These are phyloP conservation scores for Mycotypha africana DNA, from an alignment of 371 early-diverging fungal genomes.

Conservation along the genomic window DNA sequence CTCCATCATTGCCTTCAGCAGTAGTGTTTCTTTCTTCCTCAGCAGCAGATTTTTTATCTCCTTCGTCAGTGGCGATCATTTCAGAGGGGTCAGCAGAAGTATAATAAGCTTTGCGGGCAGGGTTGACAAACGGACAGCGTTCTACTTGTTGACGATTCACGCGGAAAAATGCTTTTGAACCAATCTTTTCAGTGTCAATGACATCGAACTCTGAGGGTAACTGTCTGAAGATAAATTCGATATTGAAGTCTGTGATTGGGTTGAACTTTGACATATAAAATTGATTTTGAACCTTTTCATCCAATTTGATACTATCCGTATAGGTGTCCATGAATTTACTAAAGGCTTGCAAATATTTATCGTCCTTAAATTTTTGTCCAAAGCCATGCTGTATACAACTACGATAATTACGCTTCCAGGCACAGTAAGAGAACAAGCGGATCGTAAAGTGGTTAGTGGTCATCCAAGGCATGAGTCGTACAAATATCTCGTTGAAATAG, in stretches of 20 bases:
- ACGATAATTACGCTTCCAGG: slow-evolving; percentile 30
- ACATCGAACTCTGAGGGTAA: slow-evolving; percentile 39
- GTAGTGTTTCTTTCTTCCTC: not conserved
- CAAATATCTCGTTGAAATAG: slow-evolving; percentile 18
- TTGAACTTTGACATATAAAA: slow-evolving; percentile 52
- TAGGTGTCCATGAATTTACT: slow-evolving; percentile 30
- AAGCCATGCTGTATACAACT: slow-evolving; percentile 17
- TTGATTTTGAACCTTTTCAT: slow-evolving; percentile 36
- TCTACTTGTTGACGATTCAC: slow-evolving; percentile 21
- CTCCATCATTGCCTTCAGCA: not conserved
- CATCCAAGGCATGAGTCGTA: slow-evolving; percentile 33
- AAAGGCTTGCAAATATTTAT: slow-evolving; percentile 21
- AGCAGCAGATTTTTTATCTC: slow-evolving; percentile 1
- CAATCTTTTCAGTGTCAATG: slow-evolving; percentile 54
- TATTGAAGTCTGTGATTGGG: slow-evolving; percentile 43
- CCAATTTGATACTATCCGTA: slow-evolving; percentile 41
- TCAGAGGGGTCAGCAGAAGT: slow-evolving; percentile 31
- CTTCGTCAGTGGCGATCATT: slow-evolving; percentile 11
- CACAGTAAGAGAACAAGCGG: slow-evolving; percentile 31
- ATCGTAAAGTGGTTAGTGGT: slow-evolving; percentile 40
- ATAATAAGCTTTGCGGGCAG: slow-evolving; percentile 16
- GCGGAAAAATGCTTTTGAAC: slow-evolving; percentile 34
- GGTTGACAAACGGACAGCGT: slow-evolving; percentile 29
- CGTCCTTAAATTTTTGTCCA: slow-evolving; percentile 16
- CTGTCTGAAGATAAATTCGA: slow-evolving; percentile 58